Percentiles rank a stretch among this genome's conserved stretches.
Evolutionary conservation across 441 rosid species (phyloP).

Genomic region (Rhodomyrtus psidioides): DNA sequence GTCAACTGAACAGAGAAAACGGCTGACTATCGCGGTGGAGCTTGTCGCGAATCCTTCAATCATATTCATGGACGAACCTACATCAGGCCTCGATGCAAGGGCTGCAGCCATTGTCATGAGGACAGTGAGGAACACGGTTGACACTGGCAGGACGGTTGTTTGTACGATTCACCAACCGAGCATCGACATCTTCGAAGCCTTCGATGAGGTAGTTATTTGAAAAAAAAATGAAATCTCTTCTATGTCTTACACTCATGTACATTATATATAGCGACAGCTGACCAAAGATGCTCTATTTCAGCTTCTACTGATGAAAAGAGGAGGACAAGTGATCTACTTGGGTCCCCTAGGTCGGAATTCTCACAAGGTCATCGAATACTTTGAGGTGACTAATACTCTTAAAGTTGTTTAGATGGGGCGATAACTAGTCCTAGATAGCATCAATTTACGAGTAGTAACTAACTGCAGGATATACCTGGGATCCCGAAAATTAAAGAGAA

Average conservation of each 20-base stretch:
- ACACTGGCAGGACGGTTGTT: slow-evolving; percentile 71
- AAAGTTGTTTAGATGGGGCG: neutral
- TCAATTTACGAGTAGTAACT: neutral
- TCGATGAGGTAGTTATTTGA: slow-evolving; percentile 11
- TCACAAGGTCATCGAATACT: slow-evolving; percentile 58
- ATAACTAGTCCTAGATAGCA: neutral
- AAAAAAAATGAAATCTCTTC: neutral
- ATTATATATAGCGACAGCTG: neutral
- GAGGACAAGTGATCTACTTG: slow-evolving; percentile 66
- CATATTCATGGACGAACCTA: slow-evolving; percentile 83
- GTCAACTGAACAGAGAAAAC: slow-evolving; percentile 73
- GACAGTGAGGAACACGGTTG: slow-evolving; percentile 71
- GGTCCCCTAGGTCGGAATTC: slow-evolving; percentile 66
- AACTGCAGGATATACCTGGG: slow-evolving; percentile 50
- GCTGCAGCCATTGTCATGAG: slow-evolving; percentile 88
- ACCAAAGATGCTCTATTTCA: neutral
- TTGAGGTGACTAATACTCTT: slow-evolving; percentile 33
- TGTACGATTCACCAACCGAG: slow-evolving; percentile 85
- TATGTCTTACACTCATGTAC: neutral
- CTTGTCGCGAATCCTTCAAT: slow-evolving; percentile 74
- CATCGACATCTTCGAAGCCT: slow-evolving; percentile 71
- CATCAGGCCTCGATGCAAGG: slow-evolving; percentile 77
- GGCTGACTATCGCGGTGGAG: slow-evolving; percentile 77
- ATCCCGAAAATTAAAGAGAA: slow-evolving; percentile 47
- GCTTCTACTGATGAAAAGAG: slow-evolving; percentile 66